A percentile compares a stretch with the other conserved stretches of the same genome.
phyloP scores from a whole-genome alignment of 2,329 filamentous ascomycete species.

The Hymenoscyphus fraxineus region DNA sequence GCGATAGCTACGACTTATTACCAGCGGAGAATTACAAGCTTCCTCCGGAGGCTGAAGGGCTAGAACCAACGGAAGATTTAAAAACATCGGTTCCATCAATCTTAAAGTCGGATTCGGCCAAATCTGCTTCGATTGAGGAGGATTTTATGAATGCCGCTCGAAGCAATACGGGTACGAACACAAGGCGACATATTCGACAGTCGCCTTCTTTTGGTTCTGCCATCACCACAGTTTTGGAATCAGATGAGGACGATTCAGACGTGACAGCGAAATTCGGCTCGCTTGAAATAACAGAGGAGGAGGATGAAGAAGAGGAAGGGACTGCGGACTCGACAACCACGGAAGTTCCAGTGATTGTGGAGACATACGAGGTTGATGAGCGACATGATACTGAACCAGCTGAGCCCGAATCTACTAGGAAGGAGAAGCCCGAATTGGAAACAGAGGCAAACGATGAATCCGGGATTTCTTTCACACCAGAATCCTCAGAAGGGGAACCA shows the following conservation, averaged over 20 bases:
- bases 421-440: conserved; percentile 9
- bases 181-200: conserved; percentile 75
- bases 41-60: conserved; percentile 84
- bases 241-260: conserved; percentile 68
- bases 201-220: conserved; percentile 75
- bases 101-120: conserved; percentile 35
- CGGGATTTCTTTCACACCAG: conserved; percentile 3
- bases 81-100: conserved; percentile 35
- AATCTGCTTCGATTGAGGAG: conserved; percentile 42
- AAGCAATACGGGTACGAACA: conserved; percentile 55
- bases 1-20: conserved; percentile 84
- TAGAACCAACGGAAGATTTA: conserved; percentile 54
- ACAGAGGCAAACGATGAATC: conserved; percentile 5
- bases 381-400: conserved; percentile 13
- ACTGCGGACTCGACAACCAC: conserved; percentile 10
- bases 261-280: conserved; percentile 44
- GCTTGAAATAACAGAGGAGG: conserved; percentile 46
- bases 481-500: conserved; percentile 11
- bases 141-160: conserved; percentile 49
- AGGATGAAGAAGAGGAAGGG: conserved; percentile 35
- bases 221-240: conserved; percentile 78
- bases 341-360: conserved; percentile 33
- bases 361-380: conserved; percentile 29
- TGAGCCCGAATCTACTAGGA: conserved; percentile 10
- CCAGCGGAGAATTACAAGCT: conserved; percentile 95